Evolutionary conservation across 2,329 filamentous ascomycete genomes (phyloP).

Genomic region (Fusarium azukiicola): DNA sequence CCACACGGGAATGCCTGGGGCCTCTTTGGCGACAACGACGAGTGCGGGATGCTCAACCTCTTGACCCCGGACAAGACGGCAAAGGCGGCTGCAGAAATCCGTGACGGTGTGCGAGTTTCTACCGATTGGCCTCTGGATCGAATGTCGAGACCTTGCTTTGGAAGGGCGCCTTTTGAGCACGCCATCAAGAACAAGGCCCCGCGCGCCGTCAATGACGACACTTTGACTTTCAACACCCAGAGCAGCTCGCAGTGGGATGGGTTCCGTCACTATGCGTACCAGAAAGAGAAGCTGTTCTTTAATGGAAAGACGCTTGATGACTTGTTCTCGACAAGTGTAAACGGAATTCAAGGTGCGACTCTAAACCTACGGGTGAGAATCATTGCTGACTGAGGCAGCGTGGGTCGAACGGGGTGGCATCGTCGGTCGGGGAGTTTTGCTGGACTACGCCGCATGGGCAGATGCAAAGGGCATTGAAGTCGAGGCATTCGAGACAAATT

Average conservation of each 20-base stretch:
- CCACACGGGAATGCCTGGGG: slow-evolving; percentile 78
- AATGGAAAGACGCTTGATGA: slow-evolving; percentile 66
- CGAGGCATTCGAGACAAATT: slow-evolving; percentile 63
- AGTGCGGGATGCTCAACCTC: slow-evolving; percentile 77
- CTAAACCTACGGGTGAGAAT: fast-evolving
- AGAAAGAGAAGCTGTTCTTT: slow-evolving; percentile 60
- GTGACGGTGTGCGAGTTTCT: slow-evolving; percentile 57
- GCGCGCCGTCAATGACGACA: slow-evolving; percentile 59
- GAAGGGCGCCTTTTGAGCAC: slow-evolving; percentile 56
- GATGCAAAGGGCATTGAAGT: slow-evolving; percentile 60
- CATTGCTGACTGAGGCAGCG: neutral
- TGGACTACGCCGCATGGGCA: slow-evolving; percentile 74
- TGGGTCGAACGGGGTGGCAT: slow-evolving; percentile 63
- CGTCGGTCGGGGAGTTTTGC: slow-evolving; percentile 72
- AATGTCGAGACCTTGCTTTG: slow-evolving; percentile 60
- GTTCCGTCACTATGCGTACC: slow-evolving; percentile 63
- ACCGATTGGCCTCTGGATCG: slow-evolving; percentile 60
- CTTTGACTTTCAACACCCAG: slow-evolving; percentile 61
- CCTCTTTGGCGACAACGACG: slow-evolving; percentile 72
- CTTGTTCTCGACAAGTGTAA: slow-evolving; percentile 59
- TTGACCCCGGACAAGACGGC: slow-evolving; percentile 63
- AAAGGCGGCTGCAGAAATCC: slow-evolving; percentile 55
- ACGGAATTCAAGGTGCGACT: slow-evolving; percentile 55
- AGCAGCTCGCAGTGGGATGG: slow-evolving; percentile 66
- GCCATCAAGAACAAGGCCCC: slow-evolving; percentile 52